Evolutionary conservation across 2,329 filamentous ascomycete genomes (phyloP).

Genomic region (Ceratocystis alfenasii): DNA sequence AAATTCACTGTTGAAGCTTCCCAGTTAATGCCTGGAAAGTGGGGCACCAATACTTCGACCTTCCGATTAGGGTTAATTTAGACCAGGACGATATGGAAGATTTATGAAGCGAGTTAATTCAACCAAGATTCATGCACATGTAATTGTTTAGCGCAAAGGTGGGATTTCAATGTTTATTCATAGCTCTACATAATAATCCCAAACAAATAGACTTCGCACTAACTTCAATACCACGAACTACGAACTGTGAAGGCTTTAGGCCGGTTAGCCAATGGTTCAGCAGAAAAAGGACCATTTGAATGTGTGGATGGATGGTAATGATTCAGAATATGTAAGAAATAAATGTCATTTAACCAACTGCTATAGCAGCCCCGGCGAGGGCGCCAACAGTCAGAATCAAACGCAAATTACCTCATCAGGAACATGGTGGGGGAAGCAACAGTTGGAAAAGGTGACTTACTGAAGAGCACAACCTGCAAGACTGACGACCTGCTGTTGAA

Average conservation of each 20-base stretch:
- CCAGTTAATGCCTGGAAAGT: background rate
- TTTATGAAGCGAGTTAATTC: too few relatives aligned
- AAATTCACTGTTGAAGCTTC: background rate
- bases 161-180: too few relatives aligned
- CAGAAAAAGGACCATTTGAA: background rate
- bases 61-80: background rate
- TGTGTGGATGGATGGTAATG: background rate
- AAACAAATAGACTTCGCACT: background rate
- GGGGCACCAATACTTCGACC: background rate
- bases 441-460: conserved; percentile 25
- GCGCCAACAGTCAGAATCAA: conserved; percentile 77
- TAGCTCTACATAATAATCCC: too few relatives aligned
- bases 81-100: background rate
- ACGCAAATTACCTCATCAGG: conserved; percentile 99
- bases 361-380: conserved; percentile 83
- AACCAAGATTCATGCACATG: too few relatives aligned
- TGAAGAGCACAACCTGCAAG: background rate
- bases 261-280: background rate
- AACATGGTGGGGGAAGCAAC: conserved; percentile 24
- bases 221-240: background rate
- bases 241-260: background rate
- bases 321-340: conserved; percentile 99
- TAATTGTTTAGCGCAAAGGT: too few relatives aligned
- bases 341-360: conserved; percentile 70
- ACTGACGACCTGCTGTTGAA: background rate